Evolutionary conservation across 192 early-diverging fungal species (phyloP).

Genomic region (Backusella tarrabulga): DNA sequence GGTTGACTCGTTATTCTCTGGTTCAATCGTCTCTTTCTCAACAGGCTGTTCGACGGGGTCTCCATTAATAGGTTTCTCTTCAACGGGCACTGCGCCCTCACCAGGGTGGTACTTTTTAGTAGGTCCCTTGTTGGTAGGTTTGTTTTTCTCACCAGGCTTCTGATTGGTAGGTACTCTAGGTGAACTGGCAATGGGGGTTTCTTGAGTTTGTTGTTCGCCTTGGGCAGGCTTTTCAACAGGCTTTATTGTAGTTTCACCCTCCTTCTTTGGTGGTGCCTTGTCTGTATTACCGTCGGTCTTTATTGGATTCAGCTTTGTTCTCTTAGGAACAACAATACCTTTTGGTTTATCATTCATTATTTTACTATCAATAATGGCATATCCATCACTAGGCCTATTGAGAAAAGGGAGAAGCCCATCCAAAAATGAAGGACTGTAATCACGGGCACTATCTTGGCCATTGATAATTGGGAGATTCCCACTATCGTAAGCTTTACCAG

Average conservation of each 20-base stretch:
- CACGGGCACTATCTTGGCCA: background rate
- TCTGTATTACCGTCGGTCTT: background rate
- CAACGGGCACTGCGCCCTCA: background rate
- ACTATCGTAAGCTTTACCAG: too few relatives aligned
- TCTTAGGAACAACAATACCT: background rate
- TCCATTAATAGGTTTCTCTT: background rate
- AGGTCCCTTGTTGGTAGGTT: background rate
- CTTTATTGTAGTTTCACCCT: background rate
- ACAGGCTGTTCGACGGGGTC: background rate
- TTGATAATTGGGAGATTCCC: background rate
- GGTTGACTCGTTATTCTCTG: background rate
- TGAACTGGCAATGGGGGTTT: too few relatives aligned
- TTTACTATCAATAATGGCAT: background rate
- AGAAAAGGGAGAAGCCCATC: background rate
- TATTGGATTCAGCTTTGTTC: background rate
- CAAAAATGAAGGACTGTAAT: background rate
- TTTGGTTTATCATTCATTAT: background rate
- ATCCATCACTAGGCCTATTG: background rate
- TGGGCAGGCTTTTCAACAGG: background rate
- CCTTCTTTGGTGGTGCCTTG: background rate
- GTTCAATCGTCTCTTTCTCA: background rate
- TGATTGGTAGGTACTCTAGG: too few relatives aligned
- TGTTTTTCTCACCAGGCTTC: background rate
- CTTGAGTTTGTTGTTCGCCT: background rate
- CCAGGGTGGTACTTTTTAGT: background rate